Conservation (phyloP, 805 yeast species). For the Saturnispora zaruensis region DNA sequence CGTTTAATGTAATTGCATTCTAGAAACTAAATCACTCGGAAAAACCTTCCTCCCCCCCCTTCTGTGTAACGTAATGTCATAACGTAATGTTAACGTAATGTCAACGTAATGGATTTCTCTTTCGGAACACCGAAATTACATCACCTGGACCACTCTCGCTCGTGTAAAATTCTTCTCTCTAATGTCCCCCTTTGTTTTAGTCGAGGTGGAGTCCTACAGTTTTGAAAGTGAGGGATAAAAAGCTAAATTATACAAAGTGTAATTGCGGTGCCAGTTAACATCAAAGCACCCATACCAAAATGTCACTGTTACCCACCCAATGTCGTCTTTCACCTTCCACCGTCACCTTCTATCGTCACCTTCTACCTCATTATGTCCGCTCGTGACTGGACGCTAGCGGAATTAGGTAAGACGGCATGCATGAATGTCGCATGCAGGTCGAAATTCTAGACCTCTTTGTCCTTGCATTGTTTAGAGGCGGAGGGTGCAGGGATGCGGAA, state of each 20-base stretch:
- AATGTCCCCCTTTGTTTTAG: neutral
- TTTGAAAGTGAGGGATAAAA: too few species aligned
- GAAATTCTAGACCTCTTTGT: neutral
- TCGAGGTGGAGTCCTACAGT: neutral
- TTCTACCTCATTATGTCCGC: neutral
- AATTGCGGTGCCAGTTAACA: too few species aligned
- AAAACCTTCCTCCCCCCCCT: neutral
- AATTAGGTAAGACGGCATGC: neutral
- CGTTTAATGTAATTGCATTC: too few species aligned
- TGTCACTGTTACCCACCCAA: too few species aligned
- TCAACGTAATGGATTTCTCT: neutral
- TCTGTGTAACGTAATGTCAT: neutral
- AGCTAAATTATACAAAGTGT: too few species aligned
- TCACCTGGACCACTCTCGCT: neutral
- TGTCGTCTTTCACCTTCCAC: too few species aligned
- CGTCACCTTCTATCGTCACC: too few species aligned
- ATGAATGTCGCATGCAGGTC: neutral
- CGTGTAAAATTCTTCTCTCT: neutral
- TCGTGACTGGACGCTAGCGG: neutral
- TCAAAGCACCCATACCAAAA: too few species aligned
- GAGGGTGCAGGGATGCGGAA: neutral
- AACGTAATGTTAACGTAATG: neutral
- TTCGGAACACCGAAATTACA: neutral
- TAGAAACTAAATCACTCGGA: too few species aligned
- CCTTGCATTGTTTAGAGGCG: neutral